phyloP scores from a whole-genome alignment of 2,329 filamentous ascomycete species.

The Diplodia sapinea region DNA sequence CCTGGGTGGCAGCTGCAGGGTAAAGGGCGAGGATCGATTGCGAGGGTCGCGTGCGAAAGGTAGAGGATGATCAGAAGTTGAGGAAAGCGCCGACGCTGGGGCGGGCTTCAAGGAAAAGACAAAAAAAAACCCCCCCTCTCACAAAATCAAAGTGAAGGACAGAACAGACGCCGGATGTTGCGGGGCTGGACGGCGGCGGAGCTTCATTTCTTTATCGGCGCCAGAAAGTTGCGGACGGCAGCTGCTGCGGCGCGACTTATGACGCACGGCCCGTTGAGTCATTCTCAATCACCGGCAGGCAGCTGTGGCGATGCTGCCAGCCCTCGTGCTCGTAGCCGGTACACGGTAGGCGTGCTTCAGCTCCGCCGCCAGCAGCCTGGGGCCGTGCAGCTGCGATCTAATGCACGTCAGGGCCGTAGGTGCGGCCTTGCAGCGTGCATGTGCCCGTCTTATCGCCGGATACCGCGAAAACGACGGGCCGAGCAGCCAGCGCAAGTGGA shows the following conservation, averaged over 20 bases:
- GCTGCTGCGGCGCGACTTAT: conserved; percentile 4
- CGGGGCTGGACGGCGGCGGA: conserved; percentile 4
- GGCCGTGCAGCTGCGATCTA: background rate
- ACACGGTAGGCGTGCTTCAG: no score
- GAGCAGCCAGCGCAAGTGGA: conserved; percentile 32
- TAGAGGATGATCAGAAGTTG: background rate
- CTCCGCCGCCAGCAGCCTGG: conserved; percentile 2
- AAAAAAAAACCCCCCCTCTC: conserved; percentile 40
- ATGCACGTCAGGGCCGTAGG: no score
- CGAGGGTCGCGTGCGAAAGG: background rate
- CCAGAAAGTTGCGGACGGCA: conserved; percentile 14
- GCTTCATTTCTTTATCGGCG: conserved; percentile 1
- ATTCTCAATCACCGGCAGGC: conserved; percentile 12
- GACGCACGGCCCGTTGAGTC: conserved; percentile 27
- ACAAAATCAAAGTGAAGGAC: conserved; percentile 36
- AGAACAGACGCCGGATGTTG: conserved; percentile 23
- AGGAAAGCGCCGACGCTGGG: background rate
- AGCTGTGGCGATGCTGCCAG: background rate
- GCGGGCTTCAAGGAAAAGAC: conserved; percentile 38
- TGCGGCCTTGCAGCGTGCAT: no score
- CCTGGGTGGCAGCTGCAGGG: no score
- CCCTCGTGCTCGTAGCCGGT: no score
- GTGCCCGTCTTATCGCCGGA: conserved; percentile 27
- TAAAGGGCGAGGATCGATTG: background rate
- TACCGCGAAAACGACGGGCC: conserved; percentile 33